Percentiles rank a stretch among this genome's conserved stretches.
These are phyloP conservation scores for Populus trichocarpa DNA, from an alignment of 441 rosid species.

Conservation along the genomic window DNA sequence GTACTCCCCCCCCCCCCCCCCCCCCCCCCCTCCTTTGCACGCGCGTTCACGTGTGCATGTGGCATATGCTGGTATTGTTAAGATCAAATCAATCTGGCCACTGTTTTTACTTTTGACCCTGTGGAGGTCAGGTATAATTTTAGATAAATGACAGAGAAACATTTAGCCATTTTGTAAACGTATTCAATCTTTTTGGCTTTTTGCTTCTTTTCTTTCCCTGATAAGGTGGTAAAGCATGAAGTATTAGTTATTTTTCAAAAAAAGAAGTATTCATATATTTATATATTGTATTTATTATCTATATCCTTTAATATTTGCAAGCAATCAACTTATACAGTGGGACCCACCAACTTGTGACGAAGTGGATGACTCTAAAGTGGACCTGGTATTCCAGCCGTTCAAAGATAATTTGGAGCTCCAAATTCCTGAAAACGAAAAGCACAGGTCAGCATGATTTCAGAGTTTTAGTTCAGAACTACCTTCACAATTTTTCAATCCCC, in stretches of 20 bases:
- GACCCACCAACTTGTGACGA: slow-evolving; percentile 53
- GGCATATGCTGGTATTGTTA: background rate
- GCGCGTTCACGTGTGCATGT: background rate
- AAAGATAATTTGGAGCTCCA: slow-evolving; percentile 60
- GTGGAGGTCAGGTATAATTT: background rate
- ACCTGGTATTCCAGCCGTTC: slow-evolving; percentile 44
- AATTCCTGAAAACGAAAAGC: slow-evolving; percentile 58
- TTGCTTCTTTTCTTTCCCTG: background rate
- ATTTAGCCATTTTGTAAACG: background rate
- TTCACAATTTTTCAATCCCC: background rate
- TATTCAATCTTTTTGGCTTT: no score
- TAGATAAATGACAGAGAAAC: background rate
- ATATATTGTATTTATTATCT: background rate
- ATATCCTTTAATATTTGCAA: background rate
- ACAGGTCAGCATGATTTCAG: slow-evolving; percentile 43
- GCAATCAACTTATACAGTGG: slow-evolving; percentile 48
- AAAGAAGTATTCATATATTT: background rate
- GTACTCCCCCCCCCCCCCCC: slow-evolving; percentile 26
- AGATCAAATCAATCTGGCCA: background rate
- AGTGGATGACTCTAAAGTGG: slow-evolving; percentile 46
- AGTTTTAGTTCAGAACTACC: background rate
- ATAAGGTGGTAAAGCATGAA: background rate
- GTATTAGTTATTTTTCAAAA: background rate
- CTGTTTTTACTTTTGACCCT: background rate
- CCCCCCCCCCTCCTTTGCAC: background rate